Evolutionary conservation across 202 grass and related monocot genomes (phyloP).

Genomic region (Miscanthus sacchariflorus): DNA sequence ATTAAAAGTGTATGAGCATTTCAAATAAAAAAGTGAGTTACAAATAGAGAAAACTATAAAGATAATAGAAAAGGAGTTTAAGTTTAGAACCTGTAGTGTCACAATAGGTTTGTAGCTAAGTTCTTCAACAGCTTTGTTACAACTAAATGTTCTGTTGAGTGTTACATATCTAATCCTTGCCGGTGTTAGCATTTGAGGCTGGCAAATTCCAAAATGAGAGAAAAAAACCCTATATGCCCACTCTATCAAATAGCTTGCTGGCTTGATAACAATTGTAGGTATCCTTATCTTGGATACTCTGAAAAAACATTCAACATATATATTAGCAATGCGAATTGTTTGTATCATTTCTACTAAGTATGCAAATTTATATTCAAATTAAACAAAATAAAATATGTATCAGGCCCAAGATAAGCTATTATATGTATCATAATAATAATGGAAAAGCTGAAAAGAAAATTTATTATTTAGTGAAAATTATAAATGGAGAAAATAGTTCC

Average conservation of each 20-base stretch:
- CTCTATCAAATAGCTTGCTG: constrained; percentile 57
- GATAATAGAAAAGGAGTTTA: background rate
- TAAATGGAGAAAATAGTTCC: background rate
- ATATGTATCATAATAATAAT: no score
- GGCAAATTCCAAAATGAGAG: constrained; percentile 35
- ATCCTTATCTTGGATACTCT: constrained; percentile 60
- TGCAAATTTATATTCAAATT: background rate
- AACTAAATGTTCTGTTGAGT: constrained; percentile 67
- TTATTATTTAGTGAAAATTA: background rate
- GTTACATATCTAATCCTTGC: constrained; percentile 59
- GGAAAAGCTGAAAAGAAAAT: background rate
- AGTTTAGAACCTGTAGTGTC: constrained; percentile 57
- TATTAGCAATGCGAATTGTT: background rate
- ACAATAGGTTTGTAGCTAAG: constrained; percentile 74
- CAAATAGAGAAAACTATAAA: background rate
- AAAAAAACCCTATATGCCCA: constrained; percentile 50
- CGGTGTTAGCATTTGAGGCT: constrained; percentile 55
- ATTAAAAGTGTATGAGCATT: background rate
- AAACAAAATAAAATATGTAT: background rate
- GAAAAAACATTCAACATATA: constrained; percentile 4
- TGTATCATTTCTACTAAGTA: background rate
- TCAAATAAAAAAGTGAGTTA: background rate
- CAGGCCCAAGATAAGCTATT: no score
- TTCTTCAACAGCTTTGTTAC: constrained; percentile 60
- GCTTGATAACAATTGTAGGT: constrained; percentile 58